Evolutionary conservation across 164 flowering plant species (phyloP), one percentile per base, ranked within the genome.

Genomic region (Kingdonia uniflora): DNA sequence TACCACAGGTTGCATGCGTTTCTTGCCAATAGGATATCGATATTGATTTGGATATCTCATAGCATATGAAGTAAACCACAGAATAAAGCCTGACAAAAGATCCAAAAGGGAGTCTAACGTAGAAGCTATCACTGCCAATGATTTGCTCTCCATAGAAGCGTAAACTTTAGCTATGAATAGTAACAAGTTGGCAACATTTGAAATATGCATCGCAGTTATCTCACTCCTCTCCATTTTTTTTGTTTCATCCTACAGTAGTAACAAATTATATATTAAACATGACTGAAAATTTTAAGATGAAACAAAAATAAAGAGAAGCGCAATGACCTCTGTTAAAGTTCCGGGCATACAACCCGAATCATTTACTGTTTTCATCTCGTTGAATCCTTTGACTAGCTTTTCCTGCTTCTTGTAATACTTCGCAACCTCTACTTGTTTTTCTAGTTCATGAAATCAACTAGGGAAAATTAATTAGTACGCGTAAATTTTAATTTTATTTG

Each of bases 11-110:
- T 88, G 96, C 96, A 88, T 88, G 1, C 96, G 79, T 54, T 74
- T 88, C 78, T 88, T 88, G 46, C 96, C 96, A 65, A 88, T 85
- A n/a, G 95, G 96, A 60, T 85, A 88, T 67, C 74, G 95, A 64
- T 88, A 88, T 13, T 95, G 96, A 54, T 79, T 85, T 41, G 86
- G 95, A 25, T 85, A 85, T 70, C 80, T 81, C 96, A 88, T 88
- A 50, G 96, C 80, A 71, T 83, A 85, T 50, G 96, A 85, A 56
- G 96, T 85, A 60, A 88, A 88, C 96, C 96, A 85, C 54, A 88
- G 68, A 52, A 88, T 88, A 68, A 85, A 88, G 29, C 96, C 96
- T n/a, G 96, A 88, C 6, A 88, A 69, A 55, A 88, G 89, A 68
- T 88, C 96, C 46, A 85, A 87, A 59, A 88, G 91, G 5, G 96